phyloP scores from a whole-genome alignment of 2,329 filamentous ascomycete genomes.

The Botryotinia calthae region DNA sequence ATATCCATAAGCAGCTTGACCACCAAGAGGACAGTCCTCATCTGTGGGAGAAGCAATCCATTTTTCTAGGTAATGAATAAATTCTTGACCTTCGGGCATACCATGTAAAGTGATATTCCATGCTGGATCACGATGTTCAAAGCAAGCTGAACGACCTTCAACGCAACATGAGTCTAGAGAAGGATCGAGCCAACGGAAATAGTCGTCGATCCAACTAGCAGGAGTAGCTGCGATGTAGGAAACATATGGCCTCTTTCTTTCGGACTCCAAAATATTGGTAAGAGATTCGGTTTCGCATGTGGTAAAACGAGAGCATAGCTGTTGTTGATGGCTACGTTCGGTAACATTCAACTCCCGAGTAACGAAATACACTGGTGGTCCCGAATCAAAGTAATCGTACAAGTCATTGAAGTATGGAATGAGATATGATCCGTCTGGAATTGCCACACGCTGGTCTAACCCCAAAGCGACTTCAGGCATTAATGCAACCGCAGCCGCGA shows the following conservation, averaged over 20 bases:
- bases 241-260: conserved; percentile 82
- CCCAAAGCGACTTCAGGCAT: conserved; percentile 83
- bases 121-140: conserved; percentile 68
- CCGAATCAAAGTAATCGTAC: conserved; percentile 86
- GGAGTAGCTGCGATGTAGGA: conserved; percentile 87
- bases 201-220: conserved; percentile 96
- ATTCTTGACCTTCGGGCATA: conserved; percentile 93
- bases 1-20: conserved; percentile 80
- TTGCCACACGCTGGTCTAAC: conserved; percentile 89
- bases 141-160: conserved; percentile 63
- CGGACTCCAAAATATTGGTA: conserved; percentile 87
- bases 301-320: conserved; percentile 87
- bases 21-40: conserved; percentile 82
- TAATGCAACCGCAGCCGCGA: conserved; percentile 80
- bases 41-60: conserved; percentile 81
- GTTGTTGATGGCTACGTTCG: conserved; percentile 70
- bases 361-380: conserved; percentile 95
- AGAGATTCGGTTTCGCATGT: conserved; percentile 82
- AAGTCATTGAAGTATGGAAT: conserved; percentile 97
- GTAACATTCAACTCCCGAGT: conserved; percentile 79
- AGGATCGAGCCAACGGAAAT: conserved; percentile 94
- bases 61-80: conserved; percentile 77
- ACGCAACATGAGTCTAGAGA: conserved; percentile 57
- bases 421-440: conserved; percentile 90
- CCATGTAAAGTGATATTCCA: conserved; percentile 90